Evolutionary conservation across 2,329 filamentous ascomycete genomes (phyloP), one percentile per base, ranked within the genome.

Genomic region (Leptographium lundbergii): DNA sequence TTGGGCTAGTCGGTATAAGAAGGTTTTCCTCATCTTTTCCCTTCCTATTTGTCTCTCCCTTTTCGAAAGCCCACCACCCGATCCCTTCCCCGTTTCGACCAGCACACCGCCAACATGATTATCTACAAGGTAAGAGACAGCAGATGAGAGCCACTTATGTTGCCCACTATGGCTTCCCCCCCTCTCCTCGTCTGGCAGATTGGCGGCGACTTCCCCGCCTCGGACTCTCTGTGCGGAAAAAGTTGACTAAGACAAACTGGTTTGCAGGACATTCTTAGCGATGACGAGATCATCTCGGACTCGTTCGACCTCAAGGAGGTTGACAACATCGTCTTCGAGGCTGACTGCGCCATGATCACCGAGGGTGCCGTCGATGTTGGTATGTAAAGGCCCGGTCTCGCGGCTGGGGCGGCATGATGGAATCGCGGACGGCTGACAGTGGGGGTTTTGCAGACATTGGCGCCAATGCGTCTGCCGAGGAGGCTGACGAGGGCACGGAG

Each of bases 391-490:
- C 32, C 3, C 14, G 32, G 2, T 25, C 24, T 47, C 17, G n/a
- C 4, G 3, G 39, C 6, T 32, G 29, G 13, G 17, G 17, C 22
- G 22, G 11, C 29, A 13, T 54, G 11, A 24, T n/a, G 1, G 6
- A 7, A 6, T 17, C 10, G 5, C n/a, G 29, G n/a, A 4, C 11
- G 13, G 50, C 54, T 57, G 42, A 59, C n/a, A 24, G 6, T 10
- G 6, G 6, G 45, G 14, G 10, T 19, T 52, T 45, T 59, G 36
- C 60, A 90, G 88, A 94, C 74, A 94, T 81, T 69, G 94, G 94
- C 74, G 94, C 91, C 80, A 99, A 99, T 77, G 89, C 94, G 68
- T 97, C 92, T 68, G 91, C 94, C 63, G 94, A 97, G 80, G 92
- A 88, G 72, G 88, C 79, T 59, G 88, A 86, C 0, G 89, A 91